These are phyloP conservation scores for Rhynchosporium secalis DNA, from an alignment of 2,329 filamentous ascomycete species.

Conservation along the genomic window DNA sequence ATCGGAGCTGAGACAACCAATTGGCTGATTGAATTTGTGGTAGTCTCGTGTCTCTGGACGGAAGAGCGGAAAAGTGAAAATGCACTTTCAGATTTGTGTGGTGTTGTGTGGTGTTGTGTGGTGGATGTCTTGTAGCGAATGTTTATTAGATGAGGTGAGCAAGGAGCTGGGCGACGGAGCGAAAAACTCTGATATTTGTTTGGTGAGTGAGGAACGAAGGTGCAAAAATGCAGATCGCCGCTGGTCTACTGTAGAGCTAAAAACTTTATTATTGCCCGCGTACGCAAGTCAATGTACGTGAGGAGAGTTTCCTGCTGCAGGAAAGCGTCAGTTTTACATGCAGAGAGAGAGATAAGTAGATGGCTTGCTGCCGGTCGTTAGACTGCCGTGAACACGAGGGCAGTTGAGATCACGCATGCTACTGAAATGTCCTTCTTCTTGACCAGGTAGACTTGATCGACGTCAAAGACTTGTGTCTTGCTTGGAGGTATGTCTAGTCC, in stretches of 20 bases:
- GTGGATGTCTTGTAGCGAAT: background rate
- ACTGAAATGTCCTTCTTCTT: background rate
- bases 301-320: constrained; percentile 8
- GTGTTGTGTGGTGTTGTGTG: constrained; percentile 1
- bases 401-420: constrained; percentile 4
- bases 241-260: background rate
- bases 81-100: constrained; percentile 7
- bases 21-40: background rate
- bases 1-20: constrained; percentile 7
- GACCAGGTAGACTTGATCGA: background rate
- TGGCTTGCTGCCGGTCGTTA: constrained; percentile 4
- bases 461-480: background rate
- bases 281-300: background rate
- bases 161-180: background rate
- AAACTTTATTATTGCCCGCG: background rate
- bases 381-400: background rate
- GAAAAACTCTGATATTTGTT: background rate
- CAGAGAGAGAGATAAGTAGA: background rate
- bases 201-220: background rate
- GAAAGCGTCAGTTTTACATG: background rate
- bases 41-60: background rate
- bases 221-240: background rate
- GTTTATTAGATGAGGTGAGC: background rate
- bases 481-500: background rate
- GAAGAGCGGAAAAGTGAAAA: constrained; percentile 9